phyloP scores from a whole-genome alignment of 208 protist genomes.

The Trypanosoma theileri region DNA sequence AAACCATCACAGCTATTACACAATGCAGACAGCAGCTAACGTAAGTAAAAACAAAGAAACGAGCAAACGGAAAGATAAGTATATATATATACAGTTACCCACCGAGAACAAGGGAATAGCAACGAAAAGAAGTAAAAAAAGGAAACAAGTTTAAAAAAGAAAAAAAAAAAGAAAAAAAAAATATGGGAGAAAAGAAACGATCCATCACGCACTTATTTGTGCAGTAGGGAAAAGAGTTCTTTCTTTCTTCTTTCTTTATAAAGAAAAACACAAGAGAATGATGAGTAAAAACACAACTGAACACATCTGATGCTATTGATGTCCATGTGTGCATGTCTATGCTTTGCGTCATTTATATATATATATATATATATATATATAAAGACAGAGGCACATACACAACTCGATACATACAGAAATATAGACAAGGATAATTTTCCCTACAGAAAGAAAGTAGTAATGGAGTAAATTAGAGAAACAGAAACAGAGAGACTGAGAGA shows the following conservation, averaged over 20 bases:
- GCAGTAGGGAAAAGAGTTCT: not conserved
- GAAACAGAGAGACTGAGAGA: too few relatives aligned
- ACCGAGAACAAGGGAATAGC: not conserved
- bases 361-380: too few relatives aligned
- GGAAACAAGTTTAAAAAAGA: conserved; percentile 1
- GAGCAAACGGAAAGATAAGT: not conserved
- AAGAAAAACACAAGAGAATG: not conserved
- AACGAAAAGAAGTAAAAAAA: conserved; percentile 17
- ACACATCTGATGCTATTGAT: not conserved
- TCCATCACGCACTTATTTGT: not conserved
- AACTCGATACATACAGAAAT: not conserved
- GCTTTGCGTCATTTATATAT: not conserved
- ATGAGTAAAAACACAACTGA: conserved; percentile 7
- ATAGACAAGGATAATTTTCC: not conserved
- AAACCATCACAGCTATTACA: too few relatives aligned
- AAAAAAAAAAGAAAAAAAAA: conserved; percentile 13
- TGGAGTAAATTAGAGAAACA: too few relatives aligned
- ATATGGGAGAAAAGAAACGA: not conserved
- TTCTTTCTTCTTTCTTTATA: not conserved
- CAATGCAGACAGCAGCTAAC: not conserved
- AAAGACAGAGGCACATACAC: not conserved
- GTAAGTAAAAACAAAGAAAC: not conserved
- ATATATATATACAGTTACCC: too few relatives aligned
- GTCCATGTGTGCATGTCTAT: too few relatives aligned
- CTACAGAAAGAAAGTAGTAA: not conserved